Base-by-base conservation (phyloP, 768 basidiomycete species). In the Rhizopogon roseolus region DNA sequence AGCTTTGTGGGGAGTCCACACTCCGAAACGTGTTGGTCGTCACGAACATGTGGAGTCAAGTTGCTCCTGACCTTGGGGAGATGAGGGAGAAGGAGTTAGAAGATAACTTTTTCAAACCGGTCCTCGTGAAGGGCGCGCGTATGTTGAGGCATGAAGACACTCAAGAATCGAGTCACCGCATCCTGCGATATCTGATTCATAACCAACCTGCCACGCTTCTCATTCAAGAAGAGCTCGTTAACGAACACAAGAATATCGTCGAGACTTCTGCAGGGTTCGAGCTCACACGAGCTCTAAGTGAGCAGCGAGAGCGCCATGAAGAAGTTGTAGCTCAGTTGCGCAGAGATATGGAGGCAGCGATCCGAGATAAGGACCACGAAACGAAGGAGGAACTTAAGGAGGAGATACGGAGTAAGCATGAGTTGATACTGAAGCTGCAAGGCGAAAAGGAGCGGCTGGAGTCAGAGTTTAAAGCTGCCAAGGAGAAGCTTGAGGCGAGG, bases 241-340 rank as follows among this genome's bases (percentile, higher is more conserved):
- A 73, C 37, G 63, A 73, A 45, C 62, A 71, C 6, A 70, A 72
- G 40, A 65, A 71, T 34, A 70, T 81, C 28, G 60, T 69, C 1
- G 64, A 81, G 44, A 80, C 80, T 1, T 65, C 65, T 0, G 80
- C 79, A 1, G 79, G 79, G 0, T 65, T 57, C 14, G 80, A 79
- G 56, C 65, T 81, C 6, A 71, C 69, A 49, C 66, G 69, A 17
- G 78, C 78, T 44, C 62, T 78, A 0, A 66, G 68, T 50, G 71
- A 71, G 49, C 73, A 76, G 60, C 67, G 71, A 32, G 59, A 70
- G 54, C 66, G 67, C 34, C 73, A 76, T 54, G 62, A 70, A 41
- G 61, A 71, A 41, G 78, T 80, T 56, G 60, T 79, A 60, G 61
- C 62, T n/a, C 60, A 63, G 2, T 63, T 81, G 9, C 65, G 73